Base-by-base conservation (phyloP, 345 rosid species). In the Eucalyptus grandis region DNA sequence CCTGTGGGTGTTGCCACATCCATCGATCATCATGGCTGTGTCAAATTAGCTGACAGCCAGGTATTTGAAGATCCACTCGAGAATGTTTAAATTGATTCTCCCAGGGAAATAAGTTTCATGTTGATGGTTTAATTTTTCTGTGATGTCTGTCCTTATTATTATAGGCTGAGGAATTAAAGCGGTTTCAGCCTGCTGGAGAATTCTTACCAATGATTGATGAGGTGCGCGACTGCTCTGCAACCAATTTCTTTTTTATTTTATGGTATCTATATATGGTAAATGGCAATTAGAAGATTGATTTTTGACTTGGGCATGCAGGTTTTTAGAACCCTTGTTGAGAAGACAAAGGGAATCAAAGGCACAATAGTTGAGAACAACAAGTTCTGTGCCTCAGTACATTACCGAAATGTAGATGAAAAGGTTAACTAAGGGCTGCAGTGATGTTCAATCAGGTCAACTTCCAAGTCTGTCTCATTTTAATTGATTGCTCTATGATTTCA, bases 301-400 rank as follows among this genome's bases (percentile, higher is more conserved):
- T 8, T 40, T 77, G 85, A 77, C 47, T 14, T 22, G 27, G 16
- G 30, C 47, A 77, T 77, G 85, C 94, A 95, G 98, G 98, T 96
- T 91, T 95, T 94, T 92, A 94, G 89, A 92, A 94, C 92, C 92
- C 99, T 98, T 7, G 94, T 95, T 65, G 95, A 96, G 91, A 92
- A 92, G 54, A 96, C 97, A 53, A 94, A 92, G 90, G 91, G 90
- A 34, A 95, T 97, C 60, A 92, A 96, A 94, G 99, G 99, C 82
- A 93, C 96, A 89, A 96, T 92, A 88, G 97, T 97, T 89, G 99
- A 98, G 92, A 94, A 98, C 90, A 98, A 98, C 93, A 98, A 98
- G 92, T 98, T 98, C 92, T 98, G 99, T 87, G 89, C 94, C 87
- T 95, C 99, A 91, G 97, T 97, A 58, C 99, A 98, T 95, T 98